Conservation (phyloP, 805 yeast genomes). For the Lipomyces oligophaga region DNA sequence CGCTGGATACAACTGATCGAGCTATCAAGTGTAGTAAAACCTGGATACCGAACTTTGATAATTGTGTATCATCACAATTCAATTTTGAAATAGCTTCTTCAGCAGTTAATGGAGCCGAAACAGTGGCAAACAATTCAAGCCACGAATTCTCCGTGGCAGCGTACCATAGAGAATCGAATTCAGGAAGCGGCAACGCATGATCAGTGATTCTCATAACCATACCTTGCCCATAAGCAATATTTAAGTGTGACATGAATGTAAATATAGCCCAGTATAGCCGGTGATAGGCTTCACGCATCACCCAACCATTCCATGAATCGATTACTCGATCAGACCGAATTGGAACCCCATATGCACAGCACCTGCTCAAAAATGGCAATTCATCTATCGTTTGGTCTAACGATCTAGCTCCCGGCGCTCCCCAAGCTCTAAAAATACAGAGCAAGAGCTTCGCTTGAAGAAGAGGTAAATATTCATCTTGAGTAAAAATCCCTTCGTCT, state of each 20-base stretch:
- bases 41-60: slow-evolving; percentile 8
- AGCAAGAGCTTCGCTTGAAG: slow-evolving; percentile 12
- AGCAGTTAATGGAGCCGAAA: slow-evolving; percentile 1
- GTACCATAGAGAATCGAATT: slow-evolving; percentile 30
- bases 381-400: slow-evolving; percentile 9
- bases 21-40: slow-evolving; percentile 8
- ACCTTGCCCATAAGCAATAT: slow-evolving; percentile 8
- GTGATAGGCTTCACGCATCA: slow-evolving; percentile 14
- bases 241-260: slow-evolving; percentile 12
- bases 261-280: slow-evolving; percentile 12
- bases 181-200: slow-evolving; percentile 29
- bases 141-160: slow-evolving; percentile 16
- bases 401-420: slow-evolving; percentile 6
- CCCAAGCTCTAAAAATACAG: slow-evolving; percentile 14
- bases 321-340: slow-evolving; percentile 2
- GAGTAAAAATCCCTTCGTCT: slow-evolving; percentile 3
- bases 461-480: slow-evolving; percentile 7
- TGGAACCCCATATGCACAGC: slow-evolving; percentile 11
- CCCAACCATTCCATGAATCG: slow-evolving; percentile 7
- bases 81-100: slow-evolving; percentile 2
- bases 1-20: slow-evolving; percentile 2
- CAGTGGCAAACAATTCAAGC: neutral
- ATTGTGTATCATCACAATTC: slow-evolving; percentile 5
- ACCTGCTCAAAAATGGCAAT: slow-evolving; percentile 6
- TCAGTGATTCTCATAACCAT: slow-evolving; percentile 16